Percentiles rank a stretch among this genome's conserved stretches.
Evolutionary conservation across 257 asterid species (phyloP).

Genomic region (Jacaranda mimosifolia): DNA sequence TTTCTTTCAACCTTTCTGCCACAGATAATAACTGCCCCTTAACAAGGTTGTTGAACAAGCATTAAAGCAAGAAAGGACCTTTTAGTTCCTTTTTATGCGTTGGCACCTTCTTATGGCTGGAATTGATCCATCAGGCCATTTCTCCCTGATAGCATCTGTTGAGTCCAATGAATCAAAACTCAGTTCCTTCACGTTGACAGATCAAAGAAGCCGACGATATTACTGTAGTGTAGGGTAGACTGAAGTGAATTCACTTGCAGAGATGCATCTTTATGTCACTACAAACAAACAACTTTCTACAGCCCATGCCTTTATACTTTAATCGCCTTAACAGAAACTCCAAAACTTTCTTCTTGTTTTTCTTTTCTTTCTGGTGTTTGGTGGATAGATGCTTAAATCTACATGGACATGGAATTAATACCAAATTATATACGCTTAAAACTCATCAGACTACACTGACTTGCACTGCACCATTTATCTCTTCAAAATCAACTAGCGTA

Average conservation of each 20-base stretch:
- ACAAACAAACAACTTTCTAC: constrained; percentile 33
- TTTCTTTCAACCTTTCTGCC: neutral
- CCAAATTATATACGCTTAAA: neutral
- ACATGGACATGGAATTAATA: neutral
- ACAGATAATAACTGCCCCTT: constrained; percentile 20
- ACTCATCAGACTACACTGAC: no score
- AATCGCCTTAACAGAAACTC: neutral
- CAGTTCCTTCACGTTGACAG: constrained; percentile 36
- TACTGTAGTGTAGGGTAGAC: constrained; percentile 33
- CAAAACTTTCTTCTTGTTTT: neutral
- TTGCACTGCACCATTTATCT: neutral
- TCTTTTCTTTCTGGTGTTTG: neutral
- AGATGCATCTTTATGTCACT: neutral
- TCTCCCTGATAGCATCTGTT: neutral
- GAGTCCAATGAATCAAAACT: constrained; percentile 27
- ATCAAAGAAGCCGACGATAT: constrained; percentile 35
- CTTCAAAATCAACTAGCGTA: neutral
- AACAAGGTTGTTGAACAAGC: constrained; percentile 42
- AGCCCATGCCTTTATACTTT: neutral
- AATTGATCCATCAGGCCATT: neutral
- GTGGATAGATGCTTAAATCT: neutral
- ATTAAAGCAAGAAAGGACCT: constrained; percentile 23
- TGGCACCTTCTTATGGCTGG: constrained; percentile 8
- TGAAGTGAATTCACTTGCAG: constrained; percentile 25
- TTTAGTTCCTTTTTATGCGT: no score